Evolutionary conservation across 2,329 filamentous ascomycete species (phyloP), one percentile per base, ranked within the genome.

Genomic region (Aspergillus carbonarius): DNA sequence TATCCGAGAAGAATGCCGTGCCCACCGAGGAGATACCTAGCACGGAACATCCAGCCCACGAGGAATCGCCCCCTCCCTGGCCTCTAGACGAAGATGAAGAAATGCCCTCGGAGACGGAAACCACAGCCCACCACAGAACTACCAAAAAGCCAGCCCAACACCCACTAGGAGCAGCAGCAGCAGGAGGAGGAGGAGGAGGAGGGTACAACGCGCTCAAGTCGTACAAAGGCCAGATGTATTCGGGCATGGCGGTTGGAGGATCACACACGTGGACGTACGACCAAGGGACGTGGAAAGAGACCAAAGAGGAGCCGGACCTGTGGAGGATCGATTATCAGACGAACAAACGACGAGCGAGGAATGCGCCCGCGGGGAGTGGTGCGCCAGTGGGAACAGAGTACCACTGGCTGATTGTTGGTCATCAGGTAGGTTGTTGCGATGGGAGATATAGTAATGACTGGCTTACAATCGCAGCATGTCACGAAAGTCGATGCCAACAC

Each of bases 261-360:
- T 74, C 73, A 0, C 72, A 75, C 55, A 73, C 66, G 25, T 76
- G 73, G 73, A 73, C 68, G 44, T 76, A 76, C 48, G 70, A 74
- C 20, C 64, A 64, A n/a, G 72, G 72, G 0, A 55, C 64, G 10
- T 75, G 71, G 72, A 71, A 71, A 42, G 72, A 74, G 53, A 74
- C 72, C 4, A 75, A 73, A 47, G 63, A 68, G 30, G 72, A 74
- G 48, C 73, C 72, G 1, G 71, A 75, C 62, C 61, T 72, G 5
- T 75, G 73, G 72, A 63, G 64, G 37, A 68, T 75, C 27, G 69
- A 74, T 44, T 74, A 70, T 55, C 57, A 60, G 20, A 70, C 71
- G 8, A 71, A 65, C 17, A 75, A 74, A 60, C 58, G 68, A 49
- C 63, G 72, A 2, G 68, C 62, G 3, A 67, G 67, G 34, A 73